Conservation (phyloP, 2,329 filamentous ascomycete species). For the Plenodomus tracheiphilus region DNA sequence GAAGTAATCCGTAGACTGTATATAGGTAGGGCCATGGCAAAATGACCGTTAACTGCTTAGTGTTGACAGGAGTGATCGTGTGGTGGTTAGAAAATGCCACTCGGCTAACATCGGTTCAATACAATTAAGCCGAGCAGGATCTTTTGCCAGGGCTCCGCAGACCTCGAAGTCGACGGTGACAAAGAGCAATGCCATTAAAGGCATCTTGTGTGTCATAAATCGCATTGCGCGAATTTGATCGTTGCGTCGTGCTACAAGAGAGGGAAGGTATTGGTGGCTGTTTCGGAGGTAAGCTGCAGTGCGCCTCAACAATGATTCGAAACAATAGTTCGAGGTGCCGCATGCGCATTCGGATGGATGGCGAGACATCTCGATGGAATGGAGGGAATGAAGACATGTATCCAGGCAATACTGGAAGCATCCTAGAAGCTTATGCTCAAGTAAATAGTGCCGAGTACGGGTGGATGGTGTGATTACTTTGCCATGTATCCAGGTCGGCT, state of each 20-base stretch:
- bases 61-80: neutral
- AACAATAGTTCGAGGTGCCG: constrained; percentile 13
- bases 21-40: constrained; percentile 5
- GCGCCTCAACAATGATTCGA: constrained; percentile 19
- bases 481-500: too few species aligned
- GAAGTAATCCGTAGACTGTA: neutral
- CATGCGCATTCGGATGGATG: constrained; percentile 6
- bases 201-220: constrained; percentile 31
- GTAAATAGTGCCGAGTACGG: too few species aligned
- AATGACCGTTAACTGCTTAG: constrained; percentile 15
- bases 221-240: constrained; percentile 6
- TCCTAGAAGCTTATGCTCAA: too few species aligned
- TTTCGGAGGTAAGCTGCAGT: constrained; percentile 3
- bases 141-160: constrained; percentile 14
- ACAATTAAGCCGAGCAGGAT: neutral
- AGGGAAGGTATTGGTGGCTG: constrained; percentile 17
- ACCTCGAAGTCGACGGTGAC: constrained; percentile 17
- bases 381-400: neutral
- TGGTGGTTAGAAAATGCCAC: neutral
- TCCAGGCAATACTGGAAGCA: too few species aligned
- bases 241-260: constrained; percentile 14
- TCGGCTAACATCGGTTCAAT: constrained; percentile 15
- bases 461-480: too few species aligned
- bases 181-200: constrained; percentile 24
- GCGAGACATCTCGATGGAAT: neutral